A percentile compares a stretch with the other conserved stretches of the same genome.
Evolutionary conservation across 352 stramenopile species (phyloP).

Genomic region (Blastocystis sp.): DNA sequence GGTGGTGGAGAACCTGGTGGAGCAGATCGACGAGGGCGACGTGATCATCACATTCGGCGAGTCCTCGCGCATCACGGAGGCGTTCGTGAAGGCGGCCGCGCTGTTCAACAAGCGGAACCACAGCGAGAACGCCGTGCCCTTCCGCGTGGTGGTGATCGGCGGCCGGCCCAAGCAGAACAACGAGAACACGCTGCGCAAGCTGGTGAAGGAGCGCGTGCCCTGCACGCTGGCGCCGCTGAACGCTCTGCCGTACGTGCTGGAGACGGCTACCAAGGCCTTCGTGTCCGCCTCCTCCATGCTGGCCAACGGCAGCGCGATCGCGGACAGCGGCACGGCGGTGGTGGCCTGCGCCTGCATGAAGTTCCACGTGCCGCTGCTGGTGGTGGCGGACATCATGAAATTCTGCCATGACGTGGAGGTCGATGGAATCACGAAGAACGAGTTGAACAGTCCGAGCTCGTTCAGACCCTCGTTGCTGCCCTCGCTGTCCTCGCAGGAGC

Average conservation of each 20-base stretch:
- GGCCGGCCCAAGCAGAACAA: slow-evolving; percentile 44
- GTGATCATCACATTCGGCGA: slow-evolving; percentile 51
- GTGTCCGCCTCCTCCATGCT: slow-evolving; percentile 46
- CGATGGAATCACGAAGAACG: slow-evolving; percentile 64
- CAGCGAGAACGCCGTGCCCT: background rate
- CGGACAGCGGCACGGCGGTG: slow-evolving; percentile 47
- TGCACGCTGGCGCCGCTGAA: slow-evolving; percentile 57
- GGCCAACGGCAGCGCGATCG: slow-evolving; percentile 32
- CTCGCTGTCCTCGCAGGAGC: slow-evolving; percentile 1
- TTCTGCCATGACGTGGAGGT: slow-evolving; percentile 55
- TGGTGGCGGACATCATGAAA: slow-evolving; percentile 55
- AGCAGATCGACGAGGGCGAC: slow-evolving; percentile 41
- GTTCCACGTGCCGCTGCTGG: slow-evolving; percentile 53
- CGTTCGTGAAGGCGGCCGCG: background rate
- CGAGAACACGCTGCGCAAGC: slow-evolving; percentile 52
- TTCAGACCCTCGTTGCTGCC: slow-evolving; percentile 28
- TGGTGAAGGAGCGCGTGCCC: slow-evolving; percentile 23
- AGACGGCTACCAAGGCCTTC: slow-evolving; percentile 54
- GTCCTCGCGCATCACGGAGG: slow-evolving; percentile 44
- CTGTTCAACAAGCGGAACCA: background rate
- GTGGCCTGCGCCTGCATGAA: slow-evolving; percentile 44
- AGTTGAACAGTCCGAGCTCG: slow-evolving; percentile 45
- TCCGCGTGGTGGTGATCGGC: slow-evolving; percentile 50
- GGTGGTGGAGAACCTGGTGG: slow-evolving; percentile 4
- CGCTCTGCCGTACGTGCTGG: slow-evolving; percentile 43